These are phyloP conservation scores for Colletotrichum liriopes DNA, from an alignment of 2,329 filamentous ascomycete species.

Conservation along the genomic window DNA sequence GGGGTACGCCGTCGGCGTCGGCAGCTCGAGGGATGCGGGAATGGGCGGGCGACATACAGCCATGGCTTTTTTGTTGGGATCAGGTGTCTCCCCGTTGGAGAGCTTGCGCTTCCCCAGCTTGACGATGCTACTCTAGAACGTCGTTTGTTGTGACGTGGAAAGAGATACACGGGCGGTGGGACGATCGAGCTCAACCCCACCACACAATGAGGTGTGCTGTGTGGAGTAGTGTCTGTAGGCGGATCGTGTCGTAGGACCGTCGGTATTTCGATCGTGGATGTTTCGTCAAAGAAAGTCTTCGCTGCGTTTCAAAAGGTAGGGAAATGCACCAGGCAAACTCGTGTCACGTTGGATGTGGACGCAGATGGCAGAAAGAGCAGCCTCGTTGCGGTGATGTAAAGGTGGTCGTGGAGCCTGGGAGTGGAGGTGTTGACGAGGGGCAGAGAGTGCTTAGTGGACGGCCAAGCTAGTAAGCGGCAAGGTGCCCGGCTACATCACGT, in stretches of 20 bases:
- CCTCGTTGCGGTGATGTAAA: conserved; percentile 41
- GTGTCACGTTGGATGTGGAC: conserved; percentile 27
- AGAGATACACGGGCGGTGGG: conserved; percentile 32
- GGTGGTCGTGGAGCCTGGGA: conserved; percentile 25
- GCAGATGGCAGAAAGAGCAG: conserved; percentile 28
- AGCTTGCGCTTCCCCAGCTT: conserved; percentile 80
- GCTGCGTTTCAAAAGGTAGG: conserved; percentile 41
- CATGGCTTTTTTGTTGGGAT: conserved; percentile 73
- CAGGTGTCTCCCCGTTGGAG: conserved; percentile 72
- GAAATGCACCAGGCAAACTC: conserved; percentile 38
- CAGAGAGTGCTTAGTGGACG: conserved; percentile 26
- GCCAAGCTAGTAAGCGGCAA: conserved; percentile 5
- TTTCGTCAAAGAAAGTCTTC: conserved; percentile 42
- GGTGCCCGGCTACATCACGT: conserved; percentile 22
- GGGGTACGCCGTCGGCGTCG: conserved; percentile 2
- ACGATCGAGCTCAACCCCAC: conserved; percentile 56
- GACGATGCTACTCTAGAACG: conserved; percentile 49
- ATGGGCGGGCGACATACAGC: conserved; percentile 63
- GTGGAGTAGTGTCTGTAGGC: conserved; percentile 10
- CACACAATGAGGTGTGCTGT: conserved; percentile 42
- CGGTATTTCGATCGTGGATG: conserved; percentile 33
- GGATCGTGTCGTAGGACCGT: conserved; percentile 7
- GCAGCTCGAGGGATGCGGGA: not conserved
- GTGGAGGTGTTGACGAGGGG: conserved; percentile 37
- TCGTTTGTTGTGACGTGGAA: conserved; percentile 43